Base-by-base conservation (phyloP, 2,329 filamentous ascomycete genomes). In the Penicillium sp. region DNA sequence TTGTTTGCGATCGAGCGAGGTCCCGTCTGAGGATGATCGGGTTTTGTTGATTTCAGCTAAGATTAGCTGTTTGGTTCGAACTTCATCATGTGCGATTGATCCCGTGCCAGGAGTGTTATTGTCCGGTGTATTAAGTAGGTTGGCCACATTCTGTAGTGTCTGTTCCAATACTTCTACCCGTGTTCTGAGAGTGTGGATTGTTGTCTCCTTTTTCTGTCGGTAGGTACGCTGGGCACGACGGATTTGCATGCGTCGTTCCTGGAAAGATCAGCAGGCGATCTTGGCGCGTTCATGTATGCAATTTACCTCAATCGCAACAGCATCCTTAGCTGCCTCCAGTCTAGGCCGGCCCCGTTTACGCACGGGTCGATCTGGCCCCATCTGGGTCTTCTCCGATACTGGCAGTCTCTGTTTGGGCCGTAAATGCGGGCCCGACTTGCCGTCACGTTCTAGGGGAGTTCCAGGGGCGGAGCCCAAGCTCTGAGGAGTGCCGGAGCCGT, bases 181-280 rank as follows among this genome's bases (percentile, higher is more conserved):
- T 51, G 84, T 81, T 68, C 91, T 87, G 11, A 96, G 79, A 1
- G 84, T 85, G 26, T 85, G 82, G 53, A 96, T 93, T 5, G 89
- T 89, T 22, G 83, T 87, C 68, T 96, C 92, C 73, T 96, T 96
- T 49, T 92, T 86, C 66, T 89, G 85, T 15, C 92, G 85, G 68
- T 96, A 96, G 1, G 90, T 90, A 61, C 91, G 81, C 71, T 96
- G 92, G 2, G 92, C 92, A 52, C 93, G 82, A 23, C 92, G 86
- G 60, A 96, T 94, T 70, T 96, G 92, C 5, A 90, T 93, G 52
- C 92, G 84, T 50, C 92, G 88, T 51, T 67, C 66, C 60, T 67
- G 46, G 25, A 18, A 15, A 47, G 11, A 48, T 62, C 37, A 63
- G 49, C 43, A 35, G 51, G 45, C 23, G 6, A 33, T 45, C 11